Percentiles rank a stretch among this genome's conserved stretches.
Conservation (phyloP, 1,139 yeast species). For the Protomyces pachydermus region DNA sequence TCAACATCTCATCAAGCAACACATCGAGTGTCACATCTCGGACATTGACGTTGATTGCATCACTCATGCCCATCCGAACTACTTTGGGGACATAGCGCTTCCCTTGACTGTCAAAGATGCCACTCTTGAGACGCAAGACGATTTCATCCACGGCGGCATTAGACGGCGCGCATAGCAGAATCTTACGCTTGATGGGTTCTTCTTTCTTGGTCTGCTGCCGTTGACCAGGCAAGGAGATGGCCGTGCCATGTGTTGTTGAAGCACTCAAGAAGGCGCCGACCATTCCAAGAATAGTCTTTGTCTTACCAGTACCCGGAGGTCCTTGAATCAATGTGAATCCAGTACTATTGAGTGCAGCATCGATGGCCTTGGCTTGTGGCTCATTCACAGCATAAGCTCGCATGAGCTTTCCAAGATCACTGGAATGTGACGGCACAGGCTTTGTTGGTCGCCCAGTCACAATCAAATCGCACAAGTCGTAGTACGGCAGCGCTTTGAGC, state of each 20-base stretch:
- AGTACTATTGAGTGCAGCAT: conserved; percentile 57
- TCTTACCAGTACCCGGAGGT: conserved; percentile 98
- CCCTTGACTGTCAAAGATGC: conserved; percentile 52
- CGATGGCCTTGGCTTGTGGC: conserved; percentile 86
- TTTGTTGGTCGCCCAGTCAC: conserved; percentile 49
- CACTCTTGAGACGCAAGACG: conserved; percentile 74
- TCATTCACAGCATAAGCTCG: conserved; percentile 59
- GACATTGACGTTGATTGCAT: conserved; percentile 78
- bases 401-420: conserved; percentile 34
- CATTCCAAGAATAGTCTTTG: conserved; percentile 90
- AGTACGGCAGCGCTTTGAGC: conserved; percentile 70
- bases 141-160: conserved; percentile 98
- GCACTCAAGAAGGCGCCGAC: conserved; percentile 67
- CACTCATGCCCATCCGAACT: conserved; percentile 88
- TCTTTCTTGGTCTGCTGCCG: conserved; percentile 32
- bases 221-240: conserved; percentile 42
- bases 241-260: conserved; percentile 37
- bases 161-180: conserved; percentile 94
- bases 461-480: conserved; percentile 64
- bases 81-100: conserved; percentile 58
- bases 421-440: conserved; percentile 20
- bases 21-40: conserved; percentile 83
- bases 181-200: conserved; percentile 43
- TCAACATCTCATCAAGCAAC: conserved; percentile 63
- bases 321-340: conserved; percentile 95